A percentile compares a stretch with the other conserved stretches of the same genome.
Conservation (phyloP, 2,329 filamentous ascomycete species). For the Bipolaris sorokiniana region DNA sequence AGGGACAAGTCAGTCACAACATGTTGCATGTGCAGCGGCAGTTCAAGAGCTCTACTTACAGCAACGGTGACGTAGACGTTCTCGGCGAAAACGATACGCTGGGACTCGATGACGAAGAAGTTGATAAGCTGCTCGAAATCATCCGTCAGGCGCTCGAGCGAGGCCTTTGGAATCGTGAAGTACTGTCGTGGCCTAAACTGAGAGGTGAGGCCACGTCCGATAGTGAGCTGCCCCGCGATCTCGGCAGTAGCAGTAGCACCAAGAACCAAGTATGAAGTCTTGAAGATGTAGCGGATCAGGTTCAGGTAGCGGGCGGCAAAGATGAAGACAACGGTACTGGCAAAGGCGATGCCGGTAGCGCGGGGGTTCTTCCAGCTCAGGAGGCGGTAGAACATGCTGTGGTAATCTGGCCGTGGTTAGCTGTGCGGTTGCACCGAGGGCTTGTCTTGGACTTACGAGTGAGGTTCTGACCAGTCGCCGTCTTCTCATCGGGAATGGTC, state of each 20-base stretch:
- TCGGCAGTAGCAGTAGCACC: constrained; percentile 66
- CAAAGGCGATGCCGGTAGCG: constrained; percentile 67
- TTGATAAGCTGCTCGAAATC: constrained; percentile 70
- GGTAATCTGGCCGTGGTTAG: constrained; percentile 60
- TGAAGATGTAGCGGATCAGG: constrained; percentile 66
- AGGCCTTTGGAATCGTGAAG: constrained; percentile 69
- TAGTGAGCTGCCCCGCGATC: constrained; percentile 60
- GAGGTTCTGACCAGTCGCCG: constrained; percentile 66
- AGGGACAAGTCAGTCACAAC: constrained; percentile 8
- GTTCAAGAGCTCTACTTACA: constrained; percentile 52
- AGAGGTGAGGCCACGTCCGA: constrained; percentile 65
- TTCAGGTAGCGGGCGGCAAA: constrained; percentile 68
- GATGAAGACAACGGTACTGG: constrained; percentile 62
- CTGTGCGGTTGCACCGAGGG: neutral
- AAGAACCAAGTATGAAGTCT: constrained; percentile 63
- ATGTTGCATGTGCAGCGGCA: neutral
- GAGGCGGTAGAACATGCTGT: constrained; percentile 70
- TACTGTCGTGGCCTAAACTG: constrained; percentile 69
- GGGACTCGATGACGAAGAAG: constrained; percentile 72
- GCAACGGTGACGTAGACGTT: constrained; percentile 66
- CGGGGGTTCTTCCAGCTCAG: constrained; percentile 72
- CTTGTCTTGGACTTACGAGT: constrained; percentile 57
- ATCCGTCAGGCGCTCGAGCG: constrained; percentile 65
- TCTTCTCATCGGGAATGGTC: constrained; percentile 59
- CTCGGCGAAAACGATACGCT: constrained; percentile 70